Evolutionary conservation across 2,329 filamentous ascomycete genomes (phyloP).

Genomic region (Ascochyta rabiei): DNA sequence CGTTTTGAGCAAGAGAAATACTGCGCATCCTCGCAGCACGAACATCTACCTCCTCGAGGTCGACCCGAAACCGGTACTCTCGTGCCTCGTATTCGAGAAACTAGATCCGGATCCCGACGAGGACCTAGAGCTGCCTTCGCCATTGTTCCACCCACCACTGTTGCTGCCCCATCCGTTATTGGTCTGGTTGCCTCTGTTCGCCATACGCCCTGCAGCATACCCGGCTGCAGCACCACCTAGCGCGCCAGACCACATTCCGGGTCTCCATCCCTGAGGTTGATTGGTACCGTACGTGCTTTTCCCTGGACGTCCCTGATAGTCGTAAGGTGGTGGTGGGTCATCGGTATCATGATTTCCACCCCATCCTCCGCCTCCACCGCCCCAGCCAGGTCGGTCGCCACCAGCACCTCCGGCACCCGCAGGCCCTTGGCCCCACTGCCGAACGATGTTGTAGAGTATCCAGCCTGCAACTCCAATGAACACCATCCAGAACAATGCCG

Average conservation of each 20-base stretch:
- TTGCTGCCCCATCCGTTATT: slow-evolving; percentile 41
- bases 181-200: slow-evolving; percentile 50
- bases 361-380: slow-evolving; percentile 50
- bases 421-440: slow-evolving; percentile 34
- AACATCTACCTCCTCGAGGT: slow-evolving; percentile 55
- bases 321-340: slow-evolving; percentile 59
- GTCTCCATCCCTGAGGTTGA: slow-evolving; percentile 62
- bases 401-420: slow-evolving; percentile 28
- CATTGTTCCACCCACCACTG: slow-evolving; percentile 44
- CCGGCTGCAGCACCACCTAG: slow-evolving; percentile 71
- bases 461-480: slow-evolving; percentile 66
- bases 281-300: slow-evolving; percentile 28
- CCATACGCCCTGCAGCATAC: slow-evolving; percentile 63
- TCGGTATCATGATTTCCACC: slow-evolving; percentile 45
- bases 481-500: slow-evolving; percentile 63
- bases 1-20: slow-evolving; percentile 34
- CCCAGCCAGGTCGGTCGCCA: slow-evolving; percentile 42
- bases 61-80: slow-evolving; percentile 76
- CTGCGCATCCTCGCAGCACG: background rate
- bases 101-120: slow-evolving; percentile 43
- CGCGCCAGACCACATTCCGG: slow-evolving; percentile 77
- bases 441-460: slow-evolving; percentile 66
- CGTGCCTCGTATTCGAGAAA: slow-evolving; percentile 60
- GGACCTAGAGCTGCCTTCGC: slow-evolving; percentile 45
- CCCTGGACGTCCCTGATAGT: slow-evolving; percentile 38